phyloP scores from a whole-genome alignment of 129 eudicot species.

The Smallanthus sonchifolius region DNA sequence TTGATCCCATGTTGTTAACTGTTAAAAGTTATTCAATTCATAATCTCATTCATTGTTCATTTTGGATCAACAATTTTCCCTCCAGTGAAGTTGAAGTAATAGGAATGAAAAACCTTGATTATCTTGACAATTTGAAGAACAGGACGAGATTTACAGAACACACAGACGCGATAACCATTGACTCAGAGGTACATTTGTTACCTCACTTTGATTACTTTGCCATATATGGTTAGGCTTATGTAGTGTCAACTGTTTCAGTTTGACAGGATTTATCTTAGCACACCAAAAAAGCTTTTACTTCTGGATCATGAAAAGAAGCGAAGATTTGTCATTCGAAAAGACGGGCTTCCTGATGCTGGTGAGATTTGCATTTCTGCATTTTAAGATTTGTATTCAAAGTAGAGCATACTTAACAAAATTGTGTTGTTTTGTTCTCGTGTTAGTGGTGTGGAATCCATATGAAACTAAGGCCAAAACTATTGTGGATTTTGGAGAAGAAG shows the following conservation, averaged over 20 bases:
- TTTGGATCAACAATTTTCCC: not conserved
- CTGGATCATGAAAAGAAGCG: conserved; percentile 76
- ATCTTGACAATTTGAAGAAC: conserved; percentile 69
- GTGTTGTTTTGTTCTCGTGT: not conserved
- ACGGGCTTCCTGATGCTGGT: conserved; percentile 93
- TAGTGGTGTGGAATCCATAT: conserved; percentile 98
- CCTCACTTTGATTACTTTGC: not conserved
- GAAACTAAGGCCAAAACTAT: conserved; percentile 82
- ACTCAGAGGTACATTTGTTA: conserved; percentile 59
- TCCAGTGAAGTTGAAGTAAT: conserved; percentile 83
- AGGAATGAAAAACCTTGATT: conserved; percentile 81
- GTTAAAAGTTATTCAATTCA: no score
- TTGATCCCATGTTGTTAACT: not conserved
- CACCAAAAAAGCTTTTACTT: conserved; percentile 71
- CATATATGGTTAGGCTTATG: conserved; percentile 4
- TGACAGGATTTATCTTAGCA: conserved; percentile 73
- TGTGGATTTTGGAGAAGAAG: conserved; percentile 74
- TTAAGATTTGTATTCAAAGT: not conserved
- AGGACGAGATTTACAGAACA: conserved; percentile 68
- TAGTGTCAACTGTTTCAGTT: conserved; percentile 35
- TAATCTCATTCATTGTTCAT: not conserved
- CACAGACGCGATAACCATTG: conserved; percentile 71
- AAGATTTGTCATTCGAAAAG: conserved; percentile 64
- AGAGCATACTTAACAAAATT: not conserved
- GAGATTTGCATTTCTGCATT: conserved; percentile 9